These are phyloP conservation scores for Chlamydomonas urium DNA, from an alignment of 139 green algal species.

Conservation along the genomic window DNA sequence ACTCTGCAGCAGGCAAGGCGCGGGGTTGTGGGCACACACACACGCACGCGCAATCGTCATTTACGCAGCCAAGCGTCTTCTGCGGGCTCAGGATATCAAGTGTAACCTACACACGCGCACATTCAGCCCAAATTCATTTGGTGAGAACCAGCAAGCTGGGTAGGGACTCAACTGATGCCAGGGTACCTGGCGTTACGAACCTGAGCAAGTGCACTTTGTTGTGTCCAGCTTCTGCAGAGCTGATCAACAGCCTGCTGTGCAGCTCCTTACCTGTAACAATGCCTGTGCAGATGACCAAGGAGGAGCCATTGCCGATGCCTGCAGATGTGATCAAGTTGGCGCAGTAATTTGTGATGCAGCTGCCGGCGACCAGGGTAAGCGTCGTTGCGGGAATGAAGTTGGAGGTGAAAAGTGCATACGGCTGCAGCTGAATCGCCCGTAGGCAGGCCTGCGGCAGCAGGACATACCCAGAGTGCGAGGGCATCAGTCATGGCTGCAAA, in stretches of 20 bases:
- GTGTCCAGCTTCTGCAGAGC: too few species aligned
- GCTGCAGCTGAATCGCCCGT: slow-evolving; percentile 41
- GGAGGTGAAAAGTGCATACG: slow-evolving; percentile 24
- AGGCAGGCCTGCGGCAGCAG: slow-evolving; percentile 2
- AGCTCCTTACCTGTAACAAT: slow-evolving; percentile 42
- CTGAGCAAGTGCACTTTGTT: too few species aligned
- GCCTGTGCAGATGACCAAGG: slow-evolving; percentile 51
- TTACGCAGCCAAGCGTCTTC: too few species aligned
- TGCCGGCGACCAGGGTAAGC: slow-evolving; percentile 45
- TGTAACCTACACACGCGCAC: too few species aligned
- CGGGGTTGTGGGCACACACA: neutral
- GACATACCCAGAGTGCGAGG: too few species aligned
- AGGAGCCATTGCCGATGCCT: slow-evolving; percentile 51
- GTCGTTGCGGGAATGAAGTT: slow-evolving; percentile 30
- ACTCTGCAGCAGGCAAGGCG: slow-evolving; percentile 31
- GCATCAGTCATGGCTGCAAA: too few species aligned
- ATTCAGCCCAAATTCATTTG: too few species aligned
- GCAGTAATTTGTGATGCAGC: slow-evolving; percentile 42
- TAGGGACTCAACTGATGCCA: too few species aligned
- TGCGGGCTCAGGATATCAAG: too few species aligned
- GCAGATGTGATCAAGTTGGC: slow-evolving; percentile 45
- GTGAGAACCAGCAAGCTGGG: too few species aligned
- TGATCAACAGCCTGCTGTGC: slow-evolving; percentile 5
- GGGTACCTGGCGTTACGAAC: too few species aligned
- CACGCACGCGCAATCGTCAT: too few species aligned